Evolutionary conservation across 768 basidiomycete genomes (phyloP).

Genomic region (Pleurotus pulmonarius): DNA sequence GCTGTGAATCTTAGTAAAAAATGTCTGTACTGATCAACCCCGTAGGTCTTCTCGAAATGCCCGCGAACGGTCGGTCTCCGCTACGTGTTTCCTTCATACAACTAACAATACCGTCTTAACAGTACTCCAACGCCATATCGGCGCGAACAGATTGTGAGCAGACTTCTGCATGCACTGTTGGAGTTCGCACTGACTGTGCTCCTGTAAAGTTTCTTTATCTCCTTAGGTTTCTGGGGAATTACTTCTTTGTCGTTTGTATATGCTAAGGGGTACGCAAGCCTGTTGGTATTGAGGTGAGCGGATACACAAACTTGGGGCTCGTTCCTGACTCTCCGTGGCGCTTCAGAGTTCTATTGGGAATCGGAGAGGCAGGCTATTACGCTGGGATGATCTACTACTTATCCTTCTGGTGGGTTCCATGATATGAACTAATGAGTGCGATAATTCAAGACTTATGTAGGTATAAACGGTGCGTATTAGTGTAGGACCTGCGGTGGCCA

Average conservation of each 20-base stretch:
- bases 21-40: not conserved
- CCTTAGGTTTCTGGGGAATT: conserved; percentile 50
- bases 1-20: conserved; percentile 7
- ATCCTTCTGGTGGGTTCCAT: conserved; percentile 47
- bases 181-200: not conserved
- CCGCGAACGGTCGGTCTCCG: conserved; percentile 41
- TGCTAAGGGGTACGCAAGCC: conserved; percentile 47
- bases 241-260: conserved; percentile 50
- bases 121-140: conserved; percentile 56
- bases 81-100: not conserved
- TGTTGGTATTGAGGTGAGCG: conserved; percentile 44
- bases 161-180: not conserved
- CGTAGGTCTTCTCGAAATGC: conserved; percentile 52
- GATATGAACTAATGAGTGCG: not conserved
- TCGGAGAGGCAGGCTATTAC: conserved; percentile 60
- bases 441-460: not conserved
- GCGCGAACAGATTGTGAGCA: conserved; percentile 52
- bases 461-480: conserved; percentile 1
- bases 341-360: conserved; percentile 50
- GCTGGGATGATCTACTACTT: conserved; percentile 61
- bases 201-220: conserved; percentile 45
- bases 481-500: not conserved
- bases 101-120: not conserved
- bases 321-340: not conserved
- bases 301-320: not conserved